phyloP scores from a whole-genome alignment of 2,329 filamentous ascomycete species.

The Lachnellula cervina region DNA sequence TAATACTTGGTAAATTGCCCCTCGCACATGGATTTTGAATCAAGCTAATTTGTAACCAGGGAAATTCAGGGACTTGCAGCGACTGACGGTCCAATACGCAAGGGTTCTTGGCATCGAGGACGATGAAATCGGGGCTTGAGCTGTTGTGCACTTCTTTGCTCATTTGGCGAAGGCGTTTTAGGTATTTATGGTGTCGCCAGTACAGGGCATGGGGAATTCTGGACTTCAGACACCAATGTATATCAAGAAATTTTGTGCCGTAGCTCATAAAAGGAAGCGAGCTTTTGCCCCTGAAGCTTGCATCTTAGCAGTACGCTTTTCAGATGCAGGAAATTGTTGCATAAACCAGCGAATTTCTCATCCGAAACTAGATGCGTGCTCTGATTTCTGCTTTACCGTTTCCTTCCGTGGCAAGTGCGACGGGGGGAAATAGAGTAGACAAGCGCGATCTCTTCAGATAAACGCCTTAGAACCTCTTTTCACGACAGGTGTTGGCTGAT shows the following conservation, averaged over 20 bases:
- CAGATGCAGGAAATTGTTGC: too few species aligned
- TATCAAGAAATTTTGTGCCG: neutral
- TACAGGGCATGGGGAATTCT: constrained; percentile 2
- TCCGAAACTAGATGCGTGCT: too few species aligned
- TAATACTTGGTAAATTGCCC: constrained; percentile 74
- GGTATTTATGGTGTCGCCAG: constrained; percentile 16
- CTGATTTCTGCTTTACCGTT: neutral
- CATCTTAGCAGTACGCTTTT: too few species aligned
- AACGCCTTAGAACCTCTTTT: neutral
- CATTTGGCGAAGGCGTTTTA: constrained; percentile 22
- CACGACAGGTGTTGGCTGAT: neutral
- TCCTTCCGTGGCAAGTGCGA: neutral
- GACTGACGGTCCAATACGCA: constrained; percentile 92
- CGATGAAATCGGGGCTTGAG: constrained; percentile 23
- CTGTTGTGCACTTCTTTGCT: neutral
- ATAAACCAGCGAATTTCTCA: too few species aligned
- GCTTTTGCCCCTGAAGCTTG: neutral
- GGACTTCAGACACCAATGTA: neutral
- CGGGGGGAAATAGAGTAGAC: neutral
- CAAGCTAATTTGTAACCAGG: constrained; percentile 46
- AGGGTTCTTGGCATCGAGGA: constrained; percentile 62
- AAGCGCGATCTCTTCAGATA: neutral
- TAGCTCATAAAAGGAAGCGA: neutral
- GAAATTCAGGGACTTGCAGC: constrained; percentile 91
- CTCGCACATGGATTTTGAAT: neutral